Evolutionary conservation across 345 rosid species (phyloP).

Genomic region (Acer campestre): DNA sequence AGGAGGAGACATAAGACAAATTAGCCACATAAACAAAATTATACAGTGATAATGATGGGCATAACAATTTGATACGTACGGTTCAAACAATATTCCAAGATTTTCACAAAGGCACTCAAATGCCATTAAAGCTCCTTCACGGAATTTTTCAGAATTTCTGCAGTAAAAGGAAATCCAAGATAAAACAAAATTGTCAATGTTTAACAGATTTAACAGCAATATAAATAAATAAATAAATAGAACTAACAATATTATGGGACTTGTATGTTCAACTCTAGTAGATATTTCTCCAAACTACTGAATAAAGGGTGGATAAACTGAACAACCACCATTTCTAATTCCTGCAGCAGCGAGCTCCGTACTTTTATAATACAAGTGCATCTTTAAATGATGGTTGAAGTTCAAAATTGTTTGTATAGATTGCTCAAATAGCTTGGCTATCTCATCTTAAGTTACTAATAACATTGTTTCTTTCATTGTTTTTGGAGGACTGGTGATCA

Average conservation of each 20-base stretch:
- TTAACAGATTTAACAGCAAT: neutral
- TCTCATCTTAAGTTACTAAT: too few species aligned
- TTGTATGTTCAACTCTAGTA: too few species aligned
- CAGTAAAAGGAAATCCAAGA: slow-evolving; percentile 16
- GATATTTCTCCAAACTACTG: too few species aligned
- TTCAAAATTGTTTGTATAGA: too few species aligned
- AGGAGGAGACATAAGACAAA: slow-evolving; percentile 3
- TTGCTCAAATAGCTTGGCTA: too few species aligned
- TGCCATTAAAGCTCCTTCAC: slow-evolving; percentile 93
- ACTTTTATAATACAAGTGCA: neutral
- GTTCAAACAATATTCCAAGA: slow-evolving; percentile 93
- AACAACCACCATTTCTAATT: neutral
- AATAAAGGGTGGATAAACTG: neutral
- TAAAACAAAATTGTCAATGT: neutral
- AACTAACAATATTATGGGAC: too few species aligned
- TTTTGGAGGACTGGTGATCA: neutral
- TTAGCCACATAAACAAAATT: neutral
- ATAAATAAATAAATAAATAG: neutral
- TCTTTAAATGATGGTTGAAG: too few species aligned
- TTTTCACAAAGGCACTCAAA: slow-evolving; percentile 97
- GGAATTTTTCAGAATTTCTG: slow-evolving; percentile 87
- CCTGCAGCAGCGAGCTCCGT: neutral
- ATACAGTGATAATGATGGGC: neutral
- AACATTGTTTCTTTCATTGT: neutral
- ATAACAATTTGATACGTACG: slow-evolving; percentile 48